phyloP scores from a whole-genome alignment of 805 yeast genomes.

The Kazachstania psychrophila region DNA sequence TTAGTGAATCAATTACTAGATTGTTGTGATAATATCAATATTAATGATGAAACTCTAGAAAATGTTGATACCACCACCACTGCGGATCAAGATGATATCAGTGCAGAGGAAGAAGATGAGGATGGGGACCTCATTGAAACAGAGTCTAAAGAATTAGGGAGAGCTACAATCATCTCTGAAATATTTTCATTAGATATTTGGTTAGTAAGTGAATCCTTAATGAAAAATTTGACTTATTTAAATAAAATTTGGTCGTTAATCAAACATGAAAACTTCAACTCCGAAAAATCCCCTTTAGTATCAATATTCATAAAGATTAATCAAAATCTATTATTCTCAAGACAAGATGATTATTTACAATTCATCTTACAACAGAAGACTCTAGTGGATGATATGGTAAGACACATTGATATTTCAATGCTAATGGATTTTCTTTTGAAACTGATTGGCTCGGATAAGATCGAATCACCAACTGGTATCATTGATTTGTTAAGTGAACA shows the following conservation, averaged over 20 bases:
- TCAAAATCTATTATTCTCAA: conserved; percentile 75
- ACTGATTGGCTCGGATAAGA: conserved; percentile 82
- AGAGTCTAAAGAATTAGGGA: conserved; percentile 8
- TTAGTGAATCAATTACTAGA: conserved; percentile 18
- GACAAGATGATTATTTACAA: conserved; percentile 34
- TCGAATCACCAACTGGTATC: conserved; percentile 78
- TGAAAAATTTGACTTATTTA: conserved; percentile 56
- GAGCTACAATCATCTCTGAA: conserved; percentile 44
- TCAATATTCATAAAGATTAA: conserved; percentile 78
- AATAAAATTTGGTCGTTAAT: conserved; percentile 69
- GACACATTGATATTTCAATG: conserved; percentile 79
- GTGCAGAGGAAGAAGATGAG: conserved; percentile 4
- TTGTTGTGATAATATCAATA: conserved; percentile 9
- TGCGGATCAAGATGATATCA: conserved; percentile 1
- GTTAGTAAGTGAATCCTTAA: conserved; percentile 79
- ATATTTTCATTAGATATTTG: conserved; percentile 84
- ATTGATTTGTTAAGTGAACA: conserved; percentile 67
- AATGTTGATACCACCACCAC: conserved; percentile 1
- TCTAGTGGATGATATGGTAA: conserved; percentile 44
- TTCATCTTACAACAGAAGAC: conserved; percentile 10
- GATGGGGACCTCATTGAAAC: neutral
- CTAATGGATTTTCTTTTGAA: conserved; percentile 82
- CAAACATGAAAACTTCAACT: conserved; percentile 42
- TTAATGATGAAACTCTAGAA: neutral
- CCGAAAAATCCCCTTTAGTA: conserved; percentile 62